Evolutionary conservation across 805 yeast species (phyloP), one percentile per base, ranked within the genome.

Genomic region (Hanseniaspora nectarophila): DNA sequence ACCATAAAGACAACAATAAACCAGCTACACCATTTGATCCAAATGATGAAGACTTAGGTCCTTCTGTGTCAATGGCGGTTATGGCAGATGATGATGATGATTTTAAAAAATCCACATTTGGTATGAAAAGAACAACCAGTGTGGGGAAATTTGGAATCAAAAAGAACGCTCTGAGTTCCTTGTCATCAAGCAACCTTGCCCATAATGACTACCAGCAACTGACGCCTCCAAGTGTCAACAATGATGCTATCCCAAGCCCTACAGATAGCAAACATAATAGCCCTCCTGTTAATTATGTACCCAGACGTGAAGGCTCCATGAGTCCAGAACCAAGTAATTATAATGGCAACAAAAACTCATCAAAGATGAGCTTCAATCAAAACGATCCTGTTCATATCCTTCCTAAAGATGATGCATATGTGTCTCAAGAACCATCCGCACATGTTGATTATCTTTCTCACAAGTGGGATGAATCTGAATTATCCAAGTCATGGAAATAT

Each of bases 401-500:
- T 24, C 82, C 84, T n/a, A 92, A 82, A 59, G 97, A 89, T 67
- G 97, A 89, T 67, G 77, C 79, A 31, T 94, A 83, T 61, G 72
- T 89, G 34, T 76, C 76, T 49, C 77, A 78, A 58, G 92, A 84
- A 61, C 96, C 97, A 4, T 77, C 84, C 47, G 76, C 82, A 51
- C 97, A 89, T 63, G 98, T 92, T 8, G 99, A 92, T 69, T 92
- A 92, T 67, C 73, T 92, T 48, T 85, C 95, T 4, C 96, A 92
- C 64, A 75, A 92, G 64, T 92, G 99, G 99, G 86, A 87, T 59
- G 97, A 89, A 57, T 70, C 80, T 5, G 98, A 92, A 63, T 85
- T 92, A 29, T 85, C 95, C 12, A 85, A 85, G 56, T 86, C 96
- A 29, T 92, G 99, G 99, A 75, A 95, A 58, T 92, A 92, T 64